Conservation (phyloP, 2,329 filamentous ascomycete genomes). For the Eurotiales sp. region DNA sequence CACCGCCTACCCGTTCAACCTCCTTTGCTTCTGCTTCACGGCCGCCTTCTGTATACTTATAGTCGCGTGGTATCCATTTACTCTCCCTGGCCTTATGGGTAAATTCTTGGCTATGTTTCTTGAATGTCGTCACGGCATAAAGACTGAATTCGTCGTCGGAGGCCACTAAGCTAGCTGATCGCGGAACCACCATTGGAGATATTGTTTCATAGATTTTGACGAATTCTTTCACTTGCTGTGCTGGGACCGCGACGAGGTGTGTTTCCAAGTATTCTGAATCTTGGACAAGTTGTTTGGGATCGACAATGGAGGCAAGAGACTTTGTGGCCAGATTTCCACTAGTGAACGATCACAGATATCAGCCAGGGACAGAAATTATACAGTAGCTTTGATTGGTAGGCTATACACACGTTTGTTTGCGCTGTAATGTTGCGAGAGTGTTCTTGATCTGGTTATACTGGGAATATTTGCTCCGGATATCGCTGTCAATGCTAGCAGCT, state of each 20-base stretch:
- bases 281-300: conserved; percentile 73
- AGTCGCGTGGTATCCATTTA: conserved; percentile 92
- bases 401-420: conserved; percentile 72
- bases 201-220: conserved; percentile 84
- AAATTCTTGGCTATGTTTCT: conserved; percentile 84
- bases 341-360: not conserved
- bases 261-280: conserved; percentile 97
- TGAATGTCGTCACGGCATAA: conserved; percentile 87
- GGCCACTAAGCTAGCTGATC: conserved; percentile 74
- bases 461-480: conserved; percentile 89
- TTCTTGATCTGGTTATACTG: conserved; percentile 93
- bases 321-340: conserved; percentile 92
- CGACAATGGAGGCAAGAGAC: conserved; percentile 83
- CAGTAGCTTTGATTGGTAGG: too few relatives aligned
- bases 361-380: not conserved
- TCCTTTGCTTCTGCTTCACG: conserved; percentile 86
- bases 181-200: conserved; percentile 86
- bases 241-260: conserved; percentile 85
- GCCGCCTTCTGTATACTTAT: conserved; percentile 86
- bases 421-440: conserved; percentile 73
- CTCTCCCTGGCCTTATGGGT: conserved; percentile 87
- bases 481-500: conserved; percentile 86
- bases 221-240: conserved; percentile 78
- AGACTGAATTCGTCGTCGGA: conserved; percentile 87
- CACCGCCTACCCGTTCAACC: conserved; percentile 72